Evolutionary conservation across 73 alveolate genomes (phyloP).

Genomic region (Uronychia setigera): DNA sequence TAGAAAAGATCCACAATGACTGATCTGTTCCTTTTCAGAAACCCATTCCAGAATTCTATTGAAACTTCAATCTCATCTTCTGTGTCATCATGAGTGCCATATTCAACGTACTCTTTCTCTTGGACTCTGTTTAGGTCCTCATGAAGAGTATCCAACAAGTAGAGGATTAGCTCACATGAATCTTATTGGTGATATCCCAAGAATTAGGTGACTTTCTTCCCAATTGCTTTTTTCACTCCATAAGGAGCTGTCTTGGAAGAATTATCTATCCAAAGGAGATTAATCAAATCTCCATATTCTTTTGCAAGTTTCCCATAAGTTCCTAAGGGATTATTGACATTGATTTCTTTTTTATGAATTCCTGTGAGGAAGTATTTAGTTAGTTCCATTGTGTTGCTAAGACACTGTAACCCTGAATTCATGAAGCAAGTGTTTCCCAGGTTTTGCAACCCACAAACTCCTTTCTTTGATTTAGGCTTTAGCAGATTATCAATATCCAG

Average conservation of each 20-base stretch:
- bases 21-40: constrained; percentile 79
- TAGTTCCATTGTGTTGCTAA: constrained; percentile 70
- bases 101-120: constrained; percentile 46
- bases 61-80: constrained; percentile 54
- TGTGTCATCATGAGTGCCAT: constrained; percentile 26
- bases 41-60: constrained; percentile 37
- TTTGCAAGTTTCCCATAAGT: constrained; percentile 70
- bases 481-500: constrained; percentile 19
- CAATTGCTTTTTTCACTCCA: constrained; percentile 53
- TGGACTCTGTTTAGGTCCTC: constrained; percentile 79
- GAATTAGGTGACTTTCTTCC: constrained; percentile 47
- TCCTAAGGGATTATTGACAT: constrained; percentile 65
- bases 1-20: constrained; percentile 89
- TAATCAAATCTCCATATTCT: constrained; percentile 60
- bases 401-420: constrained; percentile 87
- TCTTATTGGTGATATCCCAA: constrained; percentile 76
- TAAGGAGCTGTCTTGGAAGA: constrained; percentile 57
- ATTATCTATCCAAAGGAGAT: constrained; percentile 48
- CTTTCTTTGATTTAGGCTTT: constrained; percentile 43
- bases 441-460: constrained; percentile 84
- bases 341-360: constrained; percentile 69
- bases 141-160: constrained; percentile 71
- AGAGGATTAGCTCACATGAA: constrained; percentile 72
- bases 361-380: constrained; percentile 76
- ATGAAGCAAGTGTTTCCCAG: constrained; percentile 94